Percentiles rank a stretch among this genome's conserved stretches.
phyloP scores from a whole-genome alignment of 768 basidiomycete genomes.

The Psilocybe cyanescens region DNA sequence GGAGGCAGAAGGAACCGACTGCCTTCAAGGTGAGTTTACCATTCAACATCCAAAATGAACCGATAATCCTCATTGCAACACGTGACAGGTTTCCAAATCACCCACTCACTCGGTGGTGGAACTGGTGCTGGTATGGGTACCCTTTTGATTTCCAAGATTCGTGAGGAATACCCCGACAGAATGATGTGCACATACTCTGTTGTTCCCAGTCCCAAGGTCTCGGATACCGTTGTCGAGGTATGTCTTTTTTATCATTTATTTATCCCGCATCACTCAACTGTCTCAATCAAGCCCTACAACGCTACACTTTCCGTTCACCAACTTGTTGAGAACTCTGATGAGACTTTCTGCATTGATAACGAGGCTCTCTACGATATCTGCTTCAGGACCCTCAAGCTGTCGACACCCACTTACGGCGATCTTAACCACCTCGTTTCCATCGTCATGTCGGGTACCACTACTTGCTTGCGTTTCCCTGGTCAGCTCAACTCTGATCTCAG shows the following conservation, averaged over 20 bases:
- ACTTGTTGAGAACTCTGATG: conserved; percentile 98
- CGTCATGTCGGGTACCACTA: conserved; percentile 99
- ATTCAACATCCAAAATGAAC: conserved; percentile 6
- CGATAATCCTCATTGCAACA: conserved; percentile 14
- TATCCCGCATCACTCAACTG: background rate
- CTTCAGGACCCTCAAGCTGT: conserved; percentile 96
- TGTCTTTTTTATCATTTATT: conserved; percentile 12
- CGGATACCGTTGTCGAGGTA: conserved; percentile 97
- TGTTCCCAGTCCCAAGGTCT: conserved; percentile 95
- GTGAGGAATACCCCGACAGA: conserved; percentile 98
- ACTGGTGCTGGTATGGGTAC: conserved; percentile 99
- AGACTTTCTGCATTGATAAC: conserved; percentile 99
- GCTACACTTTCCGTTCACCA: conserved; percentile 98
- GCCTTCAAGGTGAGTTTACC: conserved; percentile 81
- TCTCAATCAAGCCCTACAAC: conserved; percentile 83
- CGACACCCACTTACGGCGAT: conserved; percentile 95
- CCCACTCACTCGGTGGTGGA: conserved; percentile 98
- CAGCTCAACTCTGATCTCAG: conserved; percentile 98
- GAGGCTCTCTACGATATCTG: conserved; percentile 99
- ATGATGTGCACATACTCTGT: conserved; percentile 99
- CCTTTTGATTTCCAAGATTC: conserved; percentile 97
- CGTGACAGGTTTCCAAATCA: conserved; percentile 91
- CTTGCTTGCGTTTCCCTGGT: conserved; percentile 99
- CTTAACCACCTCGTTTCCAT: conserved; percentile 97
- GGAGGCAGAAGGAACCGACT: conserved; percentile 97